Percentiles rank a stretch among this genome's conserved stretches.
These are phyloP conservation scores for Talaromyces sp. DNA, from an alignment of 2,329 filamentous ascomycete genomes.

Conservation along the genomic window DNA sequence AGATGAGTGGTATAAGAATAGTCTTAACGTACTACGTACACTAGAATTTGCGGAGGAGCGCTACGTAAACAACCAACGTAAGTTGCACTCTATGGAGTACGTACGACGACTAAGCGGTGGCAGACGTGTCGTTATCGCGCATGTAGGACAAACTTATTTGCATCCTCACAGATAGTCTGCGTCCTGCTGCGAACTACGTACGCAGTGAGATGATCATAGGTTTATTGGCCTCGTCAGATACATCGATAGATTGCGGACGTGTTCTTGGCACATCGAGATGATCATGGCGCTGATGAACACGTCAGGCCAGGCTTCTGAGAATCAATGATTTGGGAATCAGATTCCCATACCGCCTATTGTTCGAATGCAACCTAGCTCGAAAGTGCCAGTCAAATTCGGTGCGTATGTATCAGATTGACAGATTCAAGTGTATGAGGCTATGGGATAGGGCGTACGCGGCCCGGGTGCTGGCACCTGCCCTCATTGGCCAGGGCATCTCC, in stretches of 20 bases:
- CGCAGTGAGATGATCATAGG: background rate
- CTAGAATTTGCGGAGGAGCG: background rate
- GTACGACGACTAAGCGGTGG: background rate
- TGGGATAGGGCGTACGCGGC: constrained; percentile 14
- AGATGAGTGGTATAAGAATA: background rate
- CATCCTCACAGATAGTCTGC: background rate
- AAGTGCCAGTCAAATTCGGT: background rate
- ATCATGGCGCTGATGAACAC: background rate
- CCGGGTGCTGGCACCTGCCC: background rate
- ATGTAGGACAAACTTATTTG: background rate
- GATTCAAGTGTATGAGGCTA: background rate
- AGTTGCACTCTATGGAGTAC: background rate
- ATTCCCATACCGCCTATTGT: background rate
- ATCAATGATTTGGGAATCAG: background rate
- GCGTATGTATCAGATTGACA: background rate
- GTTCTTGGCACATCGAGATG: background rate
- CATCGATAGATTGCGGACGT: background rate
- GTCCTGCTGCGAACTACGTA: background rate
- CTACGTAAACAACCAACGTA: background rate
- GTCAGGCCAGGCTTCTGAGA: background rate
- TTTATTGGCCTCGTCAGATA: background rate
- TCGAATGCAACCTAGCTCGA: background rate
- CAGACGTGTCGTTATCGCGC: background rate
- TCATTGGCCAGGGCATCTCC: constrained; percentile 11
- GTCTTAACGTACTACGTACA: background rate